phyloP scores from a whole-genome alignment of 345 rosid genomes.

The Hirschfeldia incana region DNA sequence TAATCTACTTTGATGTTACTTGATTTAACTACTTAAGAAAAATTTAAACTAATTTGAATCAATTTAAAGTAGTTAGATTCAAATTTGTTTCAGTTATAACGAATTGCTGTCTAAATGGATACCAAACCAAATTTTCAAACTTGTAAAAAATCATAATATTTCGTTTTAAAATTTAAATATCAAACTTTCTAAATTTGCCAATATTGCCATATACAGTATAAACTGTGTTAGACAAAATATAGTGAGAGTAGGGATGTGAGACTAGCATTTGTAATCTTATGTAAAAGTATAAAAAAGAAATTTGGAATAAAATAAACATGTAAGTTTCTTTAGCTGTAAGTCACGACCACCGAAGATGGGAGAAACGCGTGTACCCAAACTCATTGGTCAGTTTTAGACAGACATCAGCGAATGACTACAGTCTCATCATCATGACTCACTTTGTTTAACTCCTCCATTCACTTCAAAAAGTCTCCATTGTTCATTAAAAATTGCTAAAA shows the following conservation, averaged over 20 bases:
- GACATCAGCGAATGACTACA: neutral
- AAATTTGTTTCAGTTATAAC: no score
- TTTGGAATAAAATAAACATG: neutral
- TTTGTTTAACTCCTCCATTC: constrained; percentile 28
- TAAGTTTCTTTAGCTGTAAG: constrained; percentile 15
- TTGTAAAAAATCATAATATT: neutral
- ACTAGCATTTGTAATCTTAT: neutral
- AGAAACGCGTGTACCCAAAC: constrained; percentile 31
- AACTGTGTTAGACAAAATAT: neutral
- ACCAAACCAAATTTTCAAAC: no score
- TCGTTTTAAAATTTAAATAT: neutral
- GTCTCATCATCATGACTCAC: constrained; percentile 25
- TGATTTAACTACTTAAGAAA: no score
- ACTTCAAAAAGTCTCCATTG: constrained; percentile 16
- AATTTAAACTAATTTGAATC: no score
- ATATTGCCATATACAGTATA: neutral
- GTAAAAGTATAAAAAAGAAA: neutral
- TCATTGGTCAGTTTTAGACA: constrained; percentile 23
- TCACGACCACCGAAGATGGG: constrained; percentile 14
- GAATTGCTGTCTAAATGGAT: no score
- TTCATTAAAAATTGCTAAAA: neutral
- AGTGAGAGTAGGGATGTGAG: neutral
- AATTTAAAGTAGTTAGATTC: no score
- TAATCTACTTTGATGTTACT: no score
- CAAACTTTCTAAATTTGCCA: neutral